Evolutionary conservation across 179 eudicot genomes (phyloP), one percentile per base, ranked within the genome.

Genomic region (Pouteria campechiana): DNA sequence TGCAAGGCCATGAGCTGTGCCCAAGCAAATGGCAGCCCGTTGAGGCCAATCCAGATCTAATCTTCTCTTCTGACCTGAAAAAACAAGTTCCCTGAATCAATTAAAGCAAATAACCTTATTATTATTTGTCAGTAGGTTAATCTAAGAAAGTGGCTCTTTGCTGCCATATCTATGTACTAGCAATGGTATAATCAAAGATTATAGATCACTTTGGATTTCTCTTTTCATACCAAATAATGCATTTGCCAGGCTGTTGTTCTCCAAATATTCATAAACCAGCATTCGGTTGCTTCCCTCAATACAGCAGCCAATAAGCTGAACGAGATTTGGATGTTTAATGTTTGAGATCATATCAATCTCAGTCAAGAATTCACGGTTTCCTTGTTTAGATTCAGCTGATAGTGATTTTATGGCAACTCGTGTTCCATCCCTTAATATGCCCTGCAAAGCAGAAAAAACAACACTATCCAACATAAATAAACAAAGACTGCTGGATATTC

Each of bases 11-110:
- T 37, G 67, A 29, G 89, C 84, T 11, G 76, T 73, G 23, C 81
- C 84, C 54, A 70, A 47, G 55, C 83, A 70, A 36, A 80, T 80
- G 48, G 63, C 73, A 24, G 75, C 52, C 43, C 84, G 70, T 60
- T 17, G 61, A 46, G 48, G 67, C 89, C 89, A 80, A 30, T 76
- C 64, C 44, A 80, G 44, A 32, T 43, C 53, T 21, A 49, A 11
- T 20, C 46, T 42, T 25, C 20, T 54, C 9, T 58, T 40, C 2
- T 7, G n/a, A n/a, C n/a, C n/a, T n/a, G n/a, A n/a, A n/a, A n/a
- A n/a, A n/a, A n/a, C n/a, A n/a, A n/a, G n/a, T n/a, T n/a, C n/a
- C n/a, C n/a, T n/a, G n/a, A n/a, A n/a, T n/a, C n/a, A n/a, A n/a
- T n/a, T n/a, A n/a, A n/a, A n/a, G n/a, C n/a, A n/a, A n/a, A n/a